These are phyloP conservation scores for Jatropha curcas DNA, from an alignment of 345 rosid species.

Conservation along the genomic window DNA sequence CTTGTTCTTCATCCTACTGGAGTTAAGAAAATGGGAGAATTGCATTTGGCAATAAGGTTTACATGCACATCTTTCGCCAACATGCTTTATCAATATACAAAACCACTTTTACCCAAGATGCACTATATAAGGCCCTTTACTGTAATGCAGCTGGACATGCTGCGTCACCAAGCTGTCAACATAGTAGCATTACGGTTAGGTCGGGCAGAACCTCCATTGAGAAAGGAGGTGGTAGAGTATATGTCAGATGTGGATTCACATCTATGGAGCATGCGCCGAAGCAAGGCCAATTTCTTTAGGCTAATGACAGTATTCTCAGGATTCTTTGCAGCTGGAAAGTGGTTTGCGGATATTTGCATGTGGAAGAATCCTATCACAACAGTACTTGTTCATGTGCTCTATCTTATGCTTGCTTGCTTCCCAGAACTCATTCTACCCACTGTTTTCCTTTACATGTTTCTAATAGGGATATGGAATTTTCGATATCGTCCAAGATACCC, in stretches of 20 bases:
- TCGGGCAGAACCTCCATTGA: slow-evolving; percentile 35
- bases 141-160: slow-evolving; percentile 38
- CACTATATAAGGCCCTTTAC: slow-evolving; percentile 36
- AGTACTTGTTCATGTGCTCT: slow-evolving; percentile 36
- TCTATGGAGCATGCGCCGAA: slow-evolving; percentile 39
- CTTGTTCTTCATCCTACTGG: slow-evolving; percentile 37
- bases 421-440: slow-evolving; percentile 40
- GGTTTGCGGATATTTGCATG: slow-evolving; percentile 36
- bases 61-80: slow-evolving; percentile 33
- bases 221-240: slow-evolving; percentile 39
- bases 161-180: slow-evolving; percentile 37
- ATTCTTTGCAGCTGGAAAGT: slow-evolving; percentile 30
- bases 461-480: slow-evolving; percentile 37
- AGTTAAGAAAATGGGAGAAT: slow-evolving; percentile 37
- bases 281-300: slow-evolving; percentile 36
- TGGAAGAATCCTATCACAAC: slow-evolving; percentile 39
- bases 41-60: slow-evolving; percentile 38
- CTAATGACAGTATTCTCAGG: slow-evolving; percentile 39
- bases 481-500: slow-evolving; percentile 37
- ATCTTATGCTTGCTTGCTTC: slow-evolving; percentile 38
- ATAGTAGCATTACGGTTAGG: slow-evolving; percentile 37
- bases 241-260: slow-evolving; percentile 38
- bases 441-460: slow-evolving; percentile 35
- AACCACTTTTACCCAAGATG: slow-evolving; percentile 36
- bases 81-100: slow-evolving; percentile 34